Conservation (phyloP, 352 stramenopile species). For the Globisporangium cylindrosporum region DNA sequence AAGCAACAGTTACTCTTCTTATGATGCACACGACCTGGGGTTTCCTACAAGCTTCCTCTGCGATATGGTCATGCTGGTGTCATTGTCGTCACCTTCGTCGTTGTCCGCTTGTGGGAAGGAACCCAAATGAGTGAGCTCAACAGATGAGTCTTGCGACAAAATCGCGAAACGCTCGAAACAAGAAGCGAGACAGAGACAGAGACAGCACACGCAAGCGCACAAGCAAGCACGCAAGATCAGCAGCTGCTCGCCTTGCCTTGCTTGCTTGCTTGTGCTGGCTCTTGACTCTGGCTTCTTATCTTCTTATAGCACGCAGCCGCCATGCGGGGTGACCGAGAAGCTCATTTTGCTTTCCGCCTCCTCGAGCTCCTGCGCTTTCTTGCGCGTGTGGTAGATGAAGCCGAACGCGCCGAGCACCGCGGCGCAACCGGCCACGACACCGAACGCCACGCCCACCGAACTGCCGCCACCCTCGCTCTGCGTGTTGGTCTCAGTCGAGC, state of each 20-base stretch:
- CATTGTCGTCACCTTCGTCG: background rate
- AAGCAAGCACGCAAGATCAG: background rate
- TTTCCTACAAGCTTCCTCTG: background rate
- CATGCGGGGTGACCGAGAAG: slow-evolving; percentile 44
- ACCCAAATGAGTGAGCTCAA: too few relatives aligned
- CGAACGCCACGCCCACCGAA: slow-evolving; percentile 3
- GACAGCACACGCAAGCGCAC: background rate
- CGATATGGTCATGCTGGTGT: background rate
- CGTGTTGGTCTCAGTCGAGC: slow-evolving; percentile 35
- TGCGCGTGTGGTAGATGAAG: slow-evolving; percentile 77
- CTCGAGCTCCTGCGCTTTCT: slow-evolving; percentile 60
- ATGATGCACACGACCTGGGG: background rate
- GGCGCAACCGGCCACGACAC: slow-evolving; percentile 22
- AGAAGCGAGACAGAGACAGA: background rate
- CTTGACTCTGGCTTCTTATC: slow-evolving; percentile 2
- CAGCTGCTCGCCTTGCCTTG: background rate
- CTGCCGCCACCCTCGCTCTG: slow-evolving; percentile 22
- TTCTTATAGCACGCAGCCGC: slow-evolving; percentile 50
- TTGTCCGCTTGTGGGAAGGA: background rate
- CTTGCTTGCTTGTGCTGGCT: background rate
- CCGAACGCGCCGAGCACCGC: slow-evolving; percentile 55
- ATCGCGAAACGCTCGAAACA: background rate
- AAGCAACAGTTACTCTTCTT: slow-evolving; percentile 11
- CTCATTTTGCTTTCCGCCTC: slow-evolving; percentile 41
- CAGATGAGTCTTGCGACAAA: background rate